Base-by-base conservation (phyloP, 108 stramenopile species). In the Cyclotella baltica region DNA sequence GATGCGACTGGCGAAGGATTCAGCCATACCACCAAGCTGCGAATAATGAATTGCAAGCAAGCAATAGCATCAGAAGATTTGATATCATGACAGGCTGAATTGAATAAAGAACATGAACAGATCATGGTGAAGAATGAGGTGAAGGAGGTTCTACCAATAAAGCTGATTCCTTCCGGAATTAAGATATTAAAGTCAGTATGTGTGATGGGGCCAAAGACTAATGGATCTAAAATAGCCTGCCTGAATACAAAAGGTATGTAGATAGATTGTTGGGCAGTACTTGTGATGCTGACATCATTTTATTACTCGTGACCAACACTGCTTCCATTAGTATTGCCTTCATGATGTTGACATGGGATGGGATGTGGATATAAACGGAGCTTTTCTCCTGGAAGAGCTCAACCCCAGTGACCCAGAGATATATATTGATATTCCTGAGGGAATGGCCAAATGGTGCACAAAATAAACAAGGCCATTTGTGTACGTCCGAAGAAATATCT, bases 11-110 rank as follows among this genome's bases (percentile, higher is more conserved):
- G 75, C 15, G 75, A 69, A n/a, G 67, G 81, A 18, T 76, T 82
- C 51, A 22, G 1, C 22, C 33, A 82, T 35, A 76, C 75, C 1
- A 0, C 36, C 13, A 75, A 82, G 25, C 46, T 82, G 10, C 69
- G 70, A 11, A 50, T 77, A 15, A 66, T 82, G 28, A 82, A 55
- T 13, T 82, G 77, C 67, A 62, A 82, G 19, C 36, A 82, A 55
- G 75, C 81, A 29, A 72, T 82, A 43, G 15, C 28, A 22, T 37
- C 56, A 3, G 11, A 28, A 35, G 81, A 76, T 23, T 11, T 18
- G 29, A 59, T 47, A 22, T 43, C 27, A 2, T 82, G 81, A 76
- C 48, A 64, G 43, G 33, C 46, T 38, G 81, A 74, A 43, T 59
- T 82, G 0, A 22, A 63, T 9, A 74, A 76, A 3, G 81, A 82